Evolutionary conservation across 495 filamentous ascomycete species (phyloP), one percentile per base, ranked within the genome.

Genomic region (Lophium mytilinum): DNA sequence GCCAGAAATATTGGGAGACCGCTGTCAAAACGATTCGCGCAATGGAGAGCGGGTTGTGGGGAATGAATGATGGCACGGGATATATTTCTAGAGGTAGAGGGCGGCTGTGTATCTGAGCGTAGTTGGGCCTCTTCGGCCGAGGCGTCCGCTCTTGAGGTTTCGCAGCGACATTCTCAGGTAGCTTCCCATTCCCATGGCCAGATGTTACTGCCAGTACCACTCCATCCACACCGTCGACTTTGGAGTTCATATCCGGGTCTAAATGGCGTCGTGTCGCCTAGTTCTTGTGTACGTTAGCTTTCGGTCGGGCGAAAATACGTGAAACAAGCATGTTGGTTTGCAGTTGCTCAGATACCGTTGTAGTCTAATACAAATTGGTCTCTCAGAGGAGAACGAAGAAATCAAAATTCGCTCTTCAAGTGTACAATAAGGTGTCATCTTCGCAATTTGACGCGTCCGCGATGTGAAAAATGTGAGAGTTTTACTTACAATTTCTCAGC

Each of bases 311-410:
- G 24, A 30, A 30, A 3, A 30, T 2, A 30, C 24, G 6, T 30
- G 24, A 30, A 30, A 30, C 3, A 2, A 30, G 2, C 2, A 30
- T 30, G 24, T 3, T 30, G 24, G 24, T 30, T 30, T 30, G 24
- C 2, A 11, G 15, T 54, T 77, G 78, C 81, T 95, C 90, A 95
- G 90, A 96, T 95, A 96, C 90, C 90, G 90, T 95, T 94, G 90
- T 95, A 96, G 90, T 95, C 89, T 86, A 72, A 69, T 69, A 71
- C 57, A 65, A 66, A 63, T 61, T 55, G 47, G 75, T 77, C 81
- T 75, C 78, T 79, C 90, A 95, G 77, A 67, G 86, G 80, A 76
- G 75, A 81, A 80, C 77, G 74, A 82, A 73, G 82, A 83, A 89
- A 87, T 83, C 86, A 82, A 85, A 78, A 73, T 78, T 78, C 59